Percentiles rank a stretch among this genome's conserved stretches.
Conservation (phyloP, 257 asterid genomes). For the Linderniella brevidens region DNA sequence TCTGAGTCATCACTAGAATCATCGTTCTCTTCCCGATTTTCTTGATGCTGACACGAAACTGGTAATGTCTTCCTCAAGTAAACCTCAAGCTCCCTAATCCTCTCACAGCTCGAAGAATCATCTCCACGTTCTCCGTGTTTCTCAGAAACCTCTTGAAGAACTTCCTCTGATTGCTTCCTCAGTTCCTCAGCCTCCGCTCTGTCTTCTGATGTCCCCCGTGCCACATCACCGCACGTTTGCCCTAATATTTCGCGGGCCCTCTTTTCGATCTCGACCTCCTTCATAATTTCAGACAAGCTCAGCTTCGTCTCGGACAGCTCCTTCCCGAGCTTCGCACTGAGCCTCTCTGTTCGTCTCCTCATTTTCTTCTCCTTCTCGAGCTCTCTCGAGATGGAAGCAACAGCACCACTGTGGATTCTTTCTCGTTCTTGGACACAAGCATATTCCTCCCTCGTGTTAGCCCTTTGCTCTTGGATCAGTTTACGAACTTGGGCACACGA, state of each 20-base stretch:
- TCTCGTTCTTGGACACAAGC: constrained; percentile 63
- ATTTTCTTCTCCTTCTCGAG: constrained; percentile 68
- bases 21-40: constrained; percentile 11
- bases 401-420: constrained; percentile 37
- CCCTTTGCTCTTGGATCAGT: constrained; percentile 41
- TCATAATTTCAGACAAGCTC: constrained; percentile 22
- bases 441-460: constrained; percentile 26
- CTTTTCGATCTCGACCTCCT: constrained; percentile 66
- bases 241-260: constrained; percentile 62
- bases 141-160: constrained; percentile 44
- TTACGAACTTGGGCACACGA: constrained; percentile 32
- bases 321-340: constrained; percentile 75
- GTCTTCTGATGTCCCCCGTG: constrained; percentile 72
- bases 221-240: constrained; percentile 83
- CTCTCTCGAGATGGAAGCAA: constrained; percentile 45
- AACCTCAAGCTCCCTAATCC: constrained; percentile 64
- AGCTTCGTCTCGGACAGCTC: constrained; percentile 62
- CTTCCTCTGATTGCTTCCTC: constrained; percentile 51
- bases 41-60: constrained; percentile 9
- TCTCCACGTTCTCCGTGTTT: constrained; percentile 55
- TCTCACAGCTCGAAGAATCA: too few relatives aligned
- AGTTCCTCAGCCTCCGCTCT: constrained; percentile 71
- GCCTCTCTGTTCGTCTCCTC: constrained; percentile 72
- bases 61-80: constrained; percentile 77
- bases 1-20: constrained; percentile 17